phyloP scores from a whole-genome alignment of 805 yeast species.

The Monosporozyma aquatica region DNA sequence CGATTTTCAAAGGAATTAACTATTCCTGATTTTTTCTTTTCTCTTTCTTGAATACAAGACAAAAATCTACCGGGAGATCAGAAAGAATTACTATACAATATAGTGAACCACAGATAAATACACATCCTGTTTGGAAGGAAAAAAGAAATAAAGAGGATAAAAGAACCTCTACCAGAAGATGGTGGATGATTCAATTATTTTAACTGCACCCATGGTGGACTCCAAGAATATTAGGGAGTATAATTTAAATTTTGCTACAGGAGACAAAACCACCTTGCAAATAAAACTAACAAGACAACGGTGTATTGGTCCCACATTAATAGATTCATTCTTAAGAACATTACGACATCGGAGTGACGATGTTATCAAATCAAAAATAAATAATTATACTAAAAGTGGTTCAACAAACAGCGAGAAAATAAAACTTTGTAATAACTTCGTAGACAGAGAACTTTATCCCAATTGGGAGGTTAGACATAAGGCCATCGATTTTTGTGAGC shows the following conservation, averaged over 20 bases:
- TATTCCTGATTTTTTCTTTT: too few relatives aligned
- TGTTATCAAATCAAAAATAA: constrained; percentile 35
- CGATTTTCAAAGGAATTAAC: background rate
- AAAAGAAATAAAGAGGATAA: background rate
- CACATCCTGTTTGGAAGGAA: background rate
- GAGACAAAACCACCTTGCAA: constrained; percentile 9
- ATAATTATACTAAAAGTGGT: constrained; percentile 27
- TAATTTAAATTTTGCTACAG: constrained; percentile 12
- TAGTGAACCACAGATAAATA: too few relatives aligned
- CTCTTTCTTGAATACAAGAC: too few relatives aligned
- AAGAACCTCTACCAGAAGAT: background rate
- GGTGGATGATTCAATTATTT: constrained; percentile 5
- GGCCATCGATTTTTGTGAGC: constrained; percentile 36
- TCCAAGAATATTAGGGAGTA: constrained; percentile 9
- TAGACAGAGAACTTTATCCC: constrained; percentile 33
- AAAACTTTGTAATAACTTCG: constrained; percentile 31
- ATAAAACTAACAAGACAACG: constrained; percentile 22
- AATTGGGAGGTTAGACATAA: constrained; percentile 38
- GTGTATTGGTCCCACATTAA: constrained; percentile 25
- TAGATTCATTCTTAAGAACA: constrained; percentile 25
- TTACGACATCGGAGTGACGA: constrained; percentile 37
- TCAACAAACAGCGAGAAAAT: constrained; percentile 8
- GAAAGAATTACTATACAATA: too few relatives aligned
- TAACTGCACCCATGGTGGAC: constrained; percentile 6
- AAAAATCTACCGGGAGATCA: too few relatives aligned